Base-by-base conservation (phyloP, 1,284 basidiomycete genomes). In the Apiotrichum porosum region DNA sequence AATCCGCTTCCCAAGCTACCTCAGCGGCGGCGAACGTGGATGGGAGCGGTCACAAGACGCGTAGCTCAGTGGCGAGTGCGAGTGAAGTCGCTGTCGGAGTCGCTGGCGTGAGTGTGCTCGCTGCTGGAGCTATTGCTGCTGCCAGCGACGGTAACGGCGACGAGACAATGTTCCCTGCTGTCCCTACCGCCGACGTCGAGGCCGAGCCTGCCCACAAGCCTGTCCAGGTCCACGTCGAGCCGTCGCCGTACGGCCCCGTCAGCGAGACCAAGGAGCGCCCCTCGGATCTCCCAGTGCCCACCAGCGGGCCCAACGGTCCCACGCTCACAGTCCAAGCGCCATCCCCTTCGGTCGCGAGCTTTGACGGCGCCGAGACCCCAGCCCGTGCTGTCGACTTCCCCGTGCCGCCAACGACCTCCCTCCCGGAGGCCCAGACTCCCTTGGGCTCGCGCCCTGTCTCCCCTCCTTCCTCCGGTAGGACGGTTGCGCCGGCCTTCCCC, bases 191-290 rank as follows among this genome's bases (percentile, higher is more conserved):
- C 22, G 37, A 18, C 30, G 44, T 45, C 31, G 17, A 14, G 32
- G 21, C 36, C 2, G n/a, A n/a, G n/a, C n/a, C n/a, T n/a, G n/a
- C n/a, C n/a, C 37, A 45, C 31, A 51, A 56, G 30, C 61, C 65
- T 0, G 41, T 63, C 18, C 69, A 69, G 38, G 54, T 69, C 10
- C 58, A 68, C 14, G 37, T 71, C 37, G 69, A 71, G 52, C 66
- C 68, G 9, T 63, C 61, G 1, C 65, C 66, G 4, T 43, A 44
- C 21, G 53, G 53, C 2, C 37, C 37, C 5, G 15, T 45, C 15
- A 14, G 5, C 17, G 14, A 9, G 9, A 6, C 26, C 26, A 28
- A 28, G 26, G 26, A 6, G 6, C 26, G 8, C 6, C 26, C 26
- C 12, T 6, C 26, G 8, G 26, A 28, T 6, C 26, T 28, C 26